phyloP scores from a whole-genome alignment of 352 stramenopile species.

The Blastocystis sp. region DNA sequence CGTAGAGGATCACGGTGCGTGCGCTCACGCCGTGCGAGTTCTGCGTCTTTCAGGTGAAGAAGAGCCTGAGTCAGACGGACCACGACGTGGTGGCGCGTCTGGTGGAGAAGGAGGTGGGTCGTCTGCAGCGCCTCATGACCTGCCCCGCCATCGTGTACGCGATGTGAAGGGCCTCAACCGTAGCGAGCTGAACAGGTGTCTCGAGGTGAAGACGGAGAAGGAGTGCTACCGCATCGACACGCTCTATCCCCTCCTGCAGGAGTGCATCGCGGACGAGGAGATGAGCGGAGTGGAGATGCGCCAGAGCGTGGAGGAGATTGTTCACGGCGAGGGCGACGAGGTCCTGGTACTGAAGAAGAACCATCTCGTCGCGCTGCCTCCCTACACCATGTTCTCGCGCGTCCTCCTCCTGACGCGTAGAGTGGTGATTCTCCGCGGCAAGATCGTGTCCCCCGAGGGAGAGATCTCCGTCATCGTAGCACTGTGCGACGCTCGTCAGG shows the following conservation, averaged over 20 bases:
- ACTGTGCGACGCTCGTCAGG: neutral
- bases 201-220: neutral
- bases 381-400: conserved; percentile 21
- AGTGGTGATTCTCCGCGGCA: conserved; percentile 7
- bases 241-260: neutral
- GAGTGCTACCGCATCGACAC: neutral
- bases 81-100: neutral
- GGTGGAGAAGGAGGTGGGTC: neutral
- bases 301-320: neutral
- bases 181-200: neutral
- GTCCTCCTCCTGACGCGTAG: neutral
- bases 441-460: conserved; percentile 24
- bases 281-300: neutral
- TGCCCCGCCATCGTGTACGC: neutral
- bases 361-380: conserved; percentile 28
- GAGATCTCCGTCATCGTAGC: conserved; percentile 50
- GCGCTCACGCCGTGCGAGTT: neutral
- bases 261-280: neutral
- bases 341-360: conserved; percentile 28
- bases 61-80: neutral
- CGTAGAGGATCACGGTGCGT: conserved; percentile 27
- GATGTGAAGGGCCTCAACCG: neutral
- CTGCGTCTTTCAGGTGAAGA: neutral
- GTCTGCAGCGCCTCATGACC: neutral
- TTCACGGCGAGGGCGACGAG: conserved; percentile 5